Evolutionary conservation across 2,329 filamentous ascomycete species (phyloP).

Genomic region (Scedosporium boydii): DNA sequence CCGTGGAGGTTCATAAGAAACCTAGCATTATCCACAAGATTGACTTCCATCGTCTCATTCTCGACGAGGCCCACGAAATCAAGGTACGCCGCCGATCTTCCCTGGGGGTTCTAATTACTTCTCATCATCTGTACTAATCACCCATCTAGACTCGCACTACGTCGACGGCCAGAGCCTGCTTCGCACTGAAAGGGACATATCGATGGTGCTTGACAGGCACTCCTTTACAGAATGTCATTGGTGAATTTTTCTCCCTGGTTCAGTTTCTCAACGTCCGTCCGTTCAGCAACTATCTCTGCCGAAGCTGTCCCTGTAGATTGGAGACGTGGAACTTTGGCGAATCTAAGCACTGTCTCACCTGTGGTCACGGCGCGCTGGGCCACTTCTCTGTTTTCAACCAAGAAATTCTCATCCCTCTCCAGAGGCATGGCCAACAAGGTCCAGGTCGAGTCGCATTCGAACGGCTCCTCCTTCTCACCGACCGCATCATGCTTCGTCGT

Average conservation of each 20-base stretch:
- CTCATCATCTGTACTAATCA: neutral
- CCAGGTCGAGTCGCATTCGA: conserved; percentile 61
- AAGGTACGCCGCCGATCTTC: conserved; percentile 39
- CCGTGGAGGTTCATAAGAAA: conserved; percentile 53
- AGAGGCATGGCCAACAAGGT: conserved; percentile 49
- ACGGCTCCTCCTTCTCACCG: conserved; percentile 81
- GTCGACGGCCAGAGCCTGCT: conserved; percentile 89
- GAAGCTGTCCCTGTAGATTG: conserved; percentile 68
- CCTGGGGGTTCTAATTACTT: neutral
- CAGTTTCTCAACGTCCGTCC: conserved; percentile 83
- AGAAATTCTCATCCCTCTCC: conserved; percentile 80
- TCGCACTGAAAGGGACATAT: conserved; percentile 76
- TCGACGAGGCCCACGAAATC: conserved; percentile 95
- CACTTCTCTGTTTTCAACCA: conserved; percentile 70
- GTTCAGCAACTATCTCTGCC: conserved; percentile 92
- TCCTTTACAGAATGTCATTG: conserved; percentile 91
- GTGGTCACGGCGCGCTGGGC: conserved; percentile 27
- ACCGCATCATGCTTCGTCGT: conserved; percentile 89
- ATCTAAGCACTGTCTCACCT: conserved; percentile 37
- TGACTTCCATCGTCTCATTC: conserved; percentile 79
- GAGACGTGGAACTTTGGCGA: conserved; percentile 77
- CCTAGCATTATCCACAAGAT: conserved; percentile 73
- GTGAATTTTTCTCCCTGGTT: conserved; percentile 90
- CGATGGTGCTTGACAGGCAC: conserved; percentile 96
- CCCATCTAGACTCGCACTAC: conserved; percentile 61